Conservation (phyloP, 2,329 filamentous ascomycete genomes). For the Pseudogymnoascus destructans region DNA sequence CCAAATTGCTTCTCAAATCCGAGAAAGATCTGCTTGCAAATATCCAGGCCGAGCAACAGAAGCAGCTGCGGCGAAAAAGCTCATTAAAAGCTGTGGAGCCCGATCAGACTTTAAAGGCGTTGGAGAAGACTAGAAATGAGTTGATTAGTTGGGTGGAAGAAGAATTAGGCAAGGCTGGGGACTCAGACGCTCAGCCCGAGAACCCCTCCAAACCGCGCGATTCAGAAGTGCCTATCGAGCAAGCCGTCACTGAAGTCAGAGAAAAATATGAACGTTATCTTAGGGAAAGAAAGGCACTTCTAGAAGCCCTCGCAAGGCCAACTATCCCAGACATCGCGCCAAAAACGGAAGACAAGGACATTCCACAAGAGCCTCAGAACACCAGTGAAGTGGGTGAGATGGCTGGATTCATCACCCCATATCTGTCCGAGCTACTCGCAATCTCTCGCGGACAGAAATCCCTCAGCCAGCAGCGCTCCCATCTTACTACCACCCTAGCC, state of each 20-base stretch:
- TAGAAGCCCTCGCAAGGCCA: conserved; percentile 9
- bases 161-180: conserved; percentile 41
- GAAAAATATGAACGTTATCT: conserved; percentile 8
- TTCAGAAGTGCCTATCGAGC: conserved; percentile 3
- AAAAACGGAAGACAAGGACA: conserved; percentile 1
- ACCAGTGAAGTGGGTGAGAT: conserved; percentile 18
- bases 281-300: background rate
- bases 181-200: conserved; percentile 17
- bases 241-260: conserved; percentile 3
- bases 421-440: conserved; percentile 39
- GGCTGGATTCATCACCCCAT: conserved; percentile 40
- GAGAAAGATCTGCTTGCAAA: conserved; percentile 43
- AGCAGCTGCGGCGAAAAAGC: conserved; percentile 4
- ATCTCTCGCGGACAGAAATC: conserved; percentile 44
- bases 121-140: conserved; percentile 43
- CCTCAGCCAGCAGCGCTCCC: conserved; percentile 44
- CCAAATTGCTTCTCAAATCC: conserved; percentile 42
- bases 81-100: conserved; percentile 11
- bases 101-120: conserved; percentile 31
- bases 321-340: conserved; percentile 14
- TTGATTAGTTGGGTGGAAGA: conserved; percentile 53
- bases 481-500: conserved; percentile 37
- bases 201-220: conserved; percentile 5
- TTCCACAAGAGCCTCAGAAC: background rate
- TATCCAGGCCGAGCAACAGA: conserved; percentile 32